These are phyloP conservation scores for Chiua virens DNA, from an alignment of 768 basidiomycete species.

Conservation along the genomic window DNA sequence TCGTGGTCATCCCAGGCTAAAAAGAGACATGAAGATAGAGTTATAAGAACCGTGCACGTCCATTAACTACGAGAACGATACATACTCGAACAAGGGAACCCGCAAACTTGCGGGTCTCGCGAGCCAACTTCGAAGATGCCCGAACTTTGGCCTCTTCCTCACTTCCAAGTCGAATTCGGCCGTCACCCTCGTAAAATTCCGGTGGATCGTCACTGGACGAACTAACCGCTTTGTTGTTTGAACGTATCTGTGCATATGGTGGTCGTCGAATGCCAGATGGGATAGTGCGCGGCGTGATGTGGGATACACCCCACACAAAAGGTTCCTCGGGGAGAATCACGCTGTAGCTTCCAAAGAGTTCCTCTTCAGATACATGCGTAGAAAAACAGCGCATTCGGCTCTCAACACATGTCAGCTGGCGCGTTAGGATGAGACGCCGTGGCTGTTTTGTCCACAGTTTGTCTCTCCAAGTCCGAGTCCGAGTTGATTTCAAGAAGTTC, in stretches of 20 bases:
- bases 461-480: too few relatives aligned
- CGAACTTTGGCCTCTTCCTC: slow-evolving; percentile 53
- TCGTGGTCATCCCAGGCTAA: slow-evolving; percentile 73
- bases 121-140: slow-evolving; percentile 56
- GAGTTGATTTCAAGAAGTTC: too few relatives aligned
- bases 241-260: slow-evolving; percentile 39
- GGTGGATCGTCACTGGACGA: not conserved
- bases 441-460: too few relatives aligned
- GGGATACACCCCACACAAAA: slow-evolving; percentile 60
- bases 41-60: not conserved
- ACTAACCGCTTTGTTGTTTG: not conserved
- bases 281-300: slow-evolving; percentile 56
- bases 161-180: slow-evolving; percentile 50
- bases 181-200: slow-evolving; percentile 25
- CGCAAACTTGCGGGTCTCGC: slow-evolving; percentile 54
- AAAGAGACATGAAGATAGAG: not conserved
- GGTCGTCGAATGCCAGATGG: slow-evolving; percentile 58
- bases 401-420: not conserved
- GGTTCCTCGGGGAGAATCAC: slow-evolving; percentile 69
- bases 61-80: not conserved
- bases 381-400: slow-evolving; percentile 7
- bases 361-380: not conserved
- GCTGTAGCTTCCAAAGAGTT: slow-evolving; percentile 52
- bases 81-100: slow-evolving; percentile 53
- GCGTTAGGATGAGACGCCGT: too few relatives aligned